A percentile compares a stretch with the other conserved stretches of the same genome.
Evolutionary conservation across 148 eudicot genomes (phyloP).

Genomic region (Polygonum aviculare): DNA sequence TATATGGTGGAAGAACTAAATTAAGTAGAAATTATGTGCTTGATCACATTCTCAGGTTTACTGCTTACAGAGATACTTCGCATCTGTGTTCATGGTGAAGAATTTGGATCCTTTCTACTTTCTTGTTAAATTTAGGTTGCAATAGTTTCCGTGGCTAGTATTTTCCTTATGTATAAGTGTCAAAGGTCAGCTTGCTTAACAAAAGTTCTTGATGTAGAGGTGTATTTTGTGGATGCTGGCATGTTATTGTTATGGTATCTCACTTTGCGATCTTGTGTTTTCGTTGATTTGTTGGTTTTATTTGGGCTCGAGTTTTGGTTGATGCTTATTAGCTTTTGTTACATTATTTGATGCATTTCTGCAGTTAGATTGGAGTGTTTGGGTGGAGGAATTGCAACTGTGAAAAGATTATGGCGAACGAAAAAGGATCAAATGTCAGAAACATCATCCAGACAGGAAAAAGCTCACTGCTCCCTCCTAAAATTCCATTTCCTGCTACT

Average conservation of each 20-base stretch:
- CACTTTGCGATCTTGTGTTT: neutral
- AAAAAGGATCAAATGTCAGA: slow-evolving; percentile 59
- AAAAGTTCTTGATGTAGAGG: neutral
- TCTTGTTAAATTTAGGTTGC: neutral
- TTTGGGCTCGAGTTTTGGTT: neutral
- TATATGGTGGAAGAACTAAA: neutral
- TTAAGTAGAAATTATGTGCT: neutral
- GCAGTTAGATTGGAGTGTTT: neutral
- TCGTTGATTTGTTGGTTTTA: neutral
- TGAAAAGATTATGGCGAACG: slow-evolving; percentile 44
- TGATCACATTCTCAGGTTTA: slow-evolving; percentile 1
- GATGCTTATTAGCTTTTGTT: neutral
- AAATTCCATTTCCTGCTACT: slow-evolving; percentile 74
- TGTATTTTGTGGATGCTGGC: neutral
- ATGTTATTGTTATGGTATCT: neutral
- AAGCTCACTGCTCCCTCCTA: slow-evolving; percentile 79
- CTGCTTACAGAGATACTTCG: neutral
- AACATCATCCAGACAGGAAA: slow-evolving; percentile 57
- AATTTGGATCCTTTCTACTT: neutral
- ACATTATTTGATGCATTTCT: neutral
- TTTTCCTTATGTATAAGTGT: neutral
- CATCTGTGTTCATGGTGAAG: neutral
- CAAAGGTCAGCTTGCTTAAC: neutral
- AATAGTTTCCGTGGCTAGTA: neutral
- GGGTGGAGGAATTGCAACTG: neutral